A percentile compares a stretch with the other conserved stretches of the same genome.
Conservation (phyloP, 345 rosid species). For the Hypericum perforatum region DNA sequence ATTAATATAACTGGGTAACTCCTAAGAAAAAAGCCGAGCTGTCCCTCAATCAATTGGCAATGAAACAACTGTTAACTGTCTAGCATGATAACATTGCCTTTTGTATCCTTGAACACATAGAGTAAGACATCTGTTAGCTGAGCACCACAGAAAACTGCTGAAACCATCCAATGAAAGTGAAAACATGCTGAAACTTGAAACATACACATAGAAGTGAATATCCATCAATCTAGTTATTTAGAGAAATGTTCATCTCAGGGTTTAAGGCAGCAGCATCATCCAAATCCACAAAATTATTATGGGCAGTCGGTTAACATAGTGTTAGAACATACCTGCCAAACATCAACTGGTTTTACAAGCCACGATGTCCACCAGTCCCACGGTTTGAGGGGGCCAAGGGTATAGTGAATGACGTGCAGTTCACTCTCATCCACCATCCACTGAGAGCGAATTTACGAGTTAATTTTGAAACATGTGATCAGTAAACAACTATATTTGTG, state of each 20-base stretch:
- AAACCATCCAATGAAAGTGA: not conserved
- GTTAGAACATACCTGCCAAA: conserved; percentile 62
- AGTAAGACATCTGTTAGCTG: no score
- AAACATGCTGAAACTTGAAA: not conserved
- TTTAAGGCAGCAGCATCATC: no score
- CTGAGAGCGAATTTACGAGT: conserved; percentile 22
- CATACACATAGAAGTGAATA: not conserved
- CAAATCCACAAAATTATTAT: no score
- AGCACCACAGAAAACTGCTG: not conserved
- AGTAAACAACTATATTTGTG: no score
- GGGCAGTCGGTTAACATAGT: no score
- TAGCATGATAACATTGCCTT: no score
- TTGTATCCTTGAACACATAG: no score
- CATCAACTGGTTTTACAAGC: conserved; percentile 92
- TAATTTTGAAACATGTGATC: no score
- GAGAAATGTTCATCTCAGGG: no score
- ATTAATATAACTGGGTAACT: no score
- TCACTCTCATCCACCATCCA: conserved; percentile 96
- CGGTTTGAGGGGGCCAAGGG: conserved; percentile 90
- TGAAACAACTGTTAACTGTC: not conserved
- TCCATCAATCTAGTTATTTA: no score
- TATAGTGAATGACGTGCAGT: conserved; percentile 84
- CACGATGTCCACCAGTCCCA: conserved; percentile 99
- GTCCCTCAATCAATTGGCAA: not conserved
- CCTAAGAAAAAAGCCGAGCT: no score